Evolutionary conservation across 2,329 filamentous ascomycete genomes (phyloP), one percentile per base, ranked within the genome.

Genomic region (Exophiala lecanii-corni): DNA sequence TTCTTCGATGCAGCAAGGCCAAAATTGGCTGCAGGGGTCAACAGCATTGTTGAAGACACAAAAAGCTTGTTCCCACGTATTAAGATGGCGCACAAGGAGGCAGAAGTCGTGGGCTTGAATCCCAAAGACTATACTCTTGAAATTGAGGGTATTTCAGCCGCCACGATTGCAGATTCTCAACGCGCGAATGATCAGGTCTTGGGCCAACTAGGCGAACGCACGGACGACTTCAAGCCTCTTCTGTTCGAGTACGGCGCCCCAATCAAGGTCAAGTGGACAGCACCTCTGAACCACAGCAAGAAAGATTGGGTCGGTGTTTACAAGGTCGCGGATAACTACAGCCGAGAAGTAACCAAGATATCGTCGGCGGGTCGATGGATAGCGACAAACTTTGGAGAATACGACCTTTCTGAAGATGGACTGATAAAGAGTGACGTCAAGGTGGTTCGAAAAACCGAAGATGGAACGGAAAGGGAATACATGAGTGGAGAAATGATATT

Each of bases 221-320:
- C 50, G 40, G 72, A 70, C 4, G 72, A 81, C 31, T 79, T 84
- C 57, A 84, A 86, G 61, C 87, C 87, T 2, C 71, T 89, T 51
- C 78, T 82, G 0, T 84, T 95, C 41, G 83, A 94, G 62, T 98
- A 96, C 55, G 92, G 92, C 25, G 78, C 89, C 1, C 89, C 92
- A 0, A 86, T 98, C 62, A 84, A 78, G 54, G 86, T 97, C 50
- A 86, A 79, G 56, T 98, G 92, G 92, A 86, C 79, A 19, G 92
- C 91, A 0, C 91, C 92, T 0, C 73, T 81, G 26, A 86, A 89
- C 53, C 92, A 97, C 66, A 83, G 82, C 67, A 89, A 85, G 62
- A 85, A 84, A 57, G 92, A 98, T 64, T 98, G 92, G 92, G 82
- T 98, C 40, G 91, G 91, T 3, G 74, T 98, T 4, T 98, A 97